phyloP scores from a whole-genome alignment of 768 basidiomycete species.

The Polyporus arcularius region DNA sequence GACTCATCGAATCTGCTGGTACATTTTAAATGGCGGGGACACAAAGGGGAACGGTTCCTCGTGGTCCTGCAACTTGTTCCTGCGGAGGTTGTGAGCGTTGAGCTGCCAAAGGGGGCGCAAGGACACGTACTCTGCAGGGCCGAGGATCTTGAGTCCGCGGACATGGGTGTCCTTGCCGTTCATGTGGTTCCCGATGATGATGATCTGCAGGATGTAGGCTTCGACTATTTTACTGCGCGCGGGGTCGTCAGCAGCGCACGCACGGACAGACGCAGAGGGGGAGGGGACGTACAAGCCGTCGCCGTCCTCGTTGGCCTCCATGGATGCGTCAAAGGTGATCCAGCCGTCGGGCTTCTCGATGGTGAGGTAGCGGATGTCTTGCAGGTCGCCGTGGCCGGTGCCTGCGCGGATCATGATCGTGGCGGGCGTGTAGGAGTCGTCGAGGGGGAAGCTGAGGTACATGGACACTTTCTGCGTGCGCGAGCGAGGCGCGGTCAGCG shows the following conservation, averaged over 20 bases:
- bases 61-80: slow-evolving; percentile 32
- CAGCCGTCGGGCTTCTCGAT: slow-evolving; percentile 94
- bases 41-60: slow-evolving; percentile 78
- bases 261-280: not conserved
- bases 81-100: not conserved
- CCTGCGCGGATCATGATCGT: slow-evolving; percentile 90
- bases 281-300: slow-evolving; percentile 65
- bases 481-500: too few species aligned
- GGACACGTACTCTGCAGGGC: slow-evolving; percentile 71
- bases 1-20: slow-evolving; percentile 69
- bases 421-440: slow-evolving; percentile 97
- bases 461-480: slow-evolving; percentile 95
- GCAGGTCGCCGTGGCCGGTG: slow-evolving; percentile 87
- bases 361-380: slow-evolving; percentile 85
- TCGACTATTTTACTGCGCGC: slow-evolving; percentile 74
- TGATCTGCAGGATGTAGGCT: slow-evolving; percentile 88
- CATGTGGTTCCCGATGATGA: slow-evolving; percentile 92
- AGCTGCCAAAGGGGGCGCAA: not conserved
- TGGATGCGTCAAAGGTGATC: slow-evolving; percentile 84
- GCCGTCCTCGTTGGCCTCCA: slow-evolving; percentile 77
- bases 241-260: not conserved
- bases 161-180: slow-evolving; percentile 99
- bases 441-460: slow-evolving; percentile 74
- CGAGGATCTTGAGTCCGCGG: slow-evolving; percentile 84
- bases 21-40: slow-evolving; percentile 68